These are phyloP conservation scores for Backusella sp. DNA, from an alignment of 192 early-diverging fungal species.

Conservation along the genomic window DNA sequence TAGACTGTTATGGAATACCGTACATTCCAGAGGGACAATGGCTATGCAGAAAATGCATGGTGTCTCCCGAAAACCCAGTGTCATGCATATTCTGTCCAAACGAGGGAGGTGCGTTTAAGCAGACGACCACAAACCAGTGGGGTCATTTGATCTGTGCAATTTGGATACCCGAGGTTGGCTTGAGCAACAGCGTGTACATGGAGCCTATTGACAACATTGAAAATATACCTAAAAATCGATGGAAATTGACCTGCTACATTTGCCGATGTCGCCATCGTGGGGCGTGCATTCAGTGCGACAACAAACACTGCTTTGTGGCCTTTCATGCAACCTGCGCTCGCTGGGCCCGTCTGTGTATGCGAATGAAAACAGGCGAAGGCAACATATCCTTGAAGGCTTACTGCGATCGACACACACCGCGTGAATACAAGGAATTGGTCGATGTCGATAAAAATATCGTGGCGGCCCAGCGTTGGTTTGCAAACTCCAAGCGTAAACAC, in stretches of 20 bases:
- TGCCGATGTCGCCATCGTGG: conserved; percentile 75
- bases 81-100: conserved; percentile 92
- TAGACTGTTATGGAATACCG: conserved; percentile 98
- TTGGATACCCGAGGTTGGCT: conserved; percentile 94
- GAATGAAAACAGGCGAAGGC: conserved; percentile 59
- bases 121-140: conserved; percentile 92
- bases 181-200: conserved; percentile 93
- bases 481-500: not conserved
- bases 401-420: conserved; percentile 91
- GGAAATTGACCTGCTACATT: conserved; percentile 86
- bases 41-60: conserved; percentile 97
- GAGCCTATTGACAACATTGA: conserved; percentile 96
- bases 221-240: conserved; percentile 84
- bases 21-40: conserved; percentile 99
- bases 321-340: conserved; percentile 96
- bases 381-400: conserved; percentile 63
- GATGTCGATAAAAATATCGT: conserved; percentile 40
- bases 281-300: conserved; percentile 94
- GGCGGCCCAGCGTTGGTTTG: conserved; percentile 35
- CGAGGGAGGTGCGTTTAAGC: conserved; percentile 94
- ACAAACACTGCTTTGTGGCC: conserved; percentile 83
- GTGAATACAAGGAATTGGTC: conserved; percentile 50
- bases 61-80: conserved; percentile 87
- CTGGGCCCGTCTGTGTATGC: conserved; percentile 85
- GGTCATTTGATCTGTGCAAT: conserved; percentile 93